A percentile compares a stretch with the other conserved stretches of the same genome.
These are phyloP conservation scores for Pleodorina starrii DNA, from an alignment of 139 green algal species.

Conservation along the genomic window DNA sequence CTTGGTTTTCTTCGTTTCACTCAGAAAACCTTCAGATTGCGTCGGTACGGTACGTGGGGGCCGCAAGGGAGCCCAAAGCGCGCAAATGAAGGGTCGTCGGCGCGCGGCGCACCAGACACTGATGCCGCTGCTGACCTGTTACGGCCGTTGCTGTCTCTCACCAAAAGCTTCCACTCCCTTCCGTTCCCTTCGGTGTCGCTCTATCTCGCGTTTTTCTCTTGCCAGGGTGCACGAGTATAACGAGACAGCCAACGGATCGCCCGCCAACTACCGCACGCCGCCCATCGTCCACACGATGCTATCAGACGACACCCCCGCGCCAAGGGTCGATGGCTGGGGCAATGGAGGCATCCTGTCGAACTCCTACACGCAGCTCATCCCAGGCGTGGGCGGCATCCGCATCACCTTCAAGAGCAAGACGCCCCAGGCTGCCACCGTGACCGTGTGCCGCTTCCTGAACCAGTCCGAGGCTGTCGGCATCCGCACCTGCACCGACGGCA, in stretches of 20 bases:
- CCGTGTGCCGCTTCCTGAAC: neutral
- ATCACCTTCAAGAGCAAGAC: neutral
- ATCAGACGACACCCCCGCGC: neutral
- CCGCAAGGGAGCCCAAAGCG: too few relatives aligned
- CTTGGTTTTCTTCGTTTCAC: too few relatives aligned
- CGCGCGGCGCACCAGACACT: too few relatives aligned
- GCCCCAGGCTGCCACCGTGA: neutral
- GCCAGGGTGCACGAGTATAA: neutral
- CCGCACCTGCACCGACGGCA: neutral
- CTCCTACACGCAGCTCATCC: neutral
- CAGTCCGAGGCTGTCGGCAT: neutral
- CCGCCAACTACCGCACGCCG: neutral
- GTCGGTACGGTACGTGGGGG: too few relatives aligned
- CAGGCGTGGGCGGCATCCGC: neutral
- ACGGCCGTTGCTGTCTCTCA: too few relatives aligned
- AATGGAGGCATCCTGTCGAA: neutral
- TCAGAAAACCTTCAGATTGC: too few relatives aligned
- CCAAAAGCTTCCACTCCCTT: too few relatives aligned
- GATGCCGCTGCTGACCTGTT: too few relatives aligned
- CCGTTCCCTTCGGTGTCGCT: too few relatives aligned
- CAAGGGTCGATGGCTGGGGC: neutral
- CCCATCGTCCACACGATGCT: neutral
- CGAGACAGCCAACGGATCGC: neutral
- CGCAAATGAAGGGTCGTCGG: too few relatives aligned
- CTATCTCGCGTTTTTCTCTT: too few relatives aligned